These are phyloP conservation scores for Rhizopus stolonifer DNA, from an alignment of 371 early-diverging fungal species.

Conservation along the genomic window DNA sequence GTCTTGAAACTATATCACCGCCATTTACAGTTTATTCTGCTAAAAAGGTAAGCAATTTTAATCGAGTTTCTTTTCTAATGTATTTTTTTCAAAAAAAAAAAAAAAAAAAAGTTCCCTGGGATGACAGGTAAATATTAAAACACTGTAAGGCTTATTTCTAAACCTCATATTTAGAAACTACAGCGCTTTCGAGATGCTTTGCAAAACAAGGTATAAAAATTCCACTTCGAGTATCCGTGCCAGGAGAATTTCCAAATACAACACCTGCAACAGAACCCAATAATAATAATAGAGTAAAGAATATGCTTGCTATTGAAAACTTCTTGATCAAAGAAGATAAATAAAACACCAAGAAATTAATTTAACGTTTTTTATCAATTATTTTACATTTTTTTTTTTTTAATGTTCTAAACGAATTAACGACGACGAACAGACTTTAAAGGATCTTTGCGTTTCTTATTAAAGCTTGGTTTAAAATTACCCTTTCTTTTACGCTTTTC, in stretches of 20 bases:
- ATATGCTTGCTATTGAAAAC: background rate
- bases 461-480: constrained; percentile 9
- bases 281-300: background rate
- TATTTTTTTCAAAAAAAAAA: too few species aligned
- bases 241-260: background rate
- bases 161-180: constrained; percentile 45
- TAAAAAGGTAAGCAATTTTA: constrained; percentile 27
- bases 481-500: constrained; percentile 31
- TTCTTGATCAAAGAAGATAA: background rate
- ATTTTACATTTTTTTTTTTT: constrained; percentile 3
- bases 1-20: constrained; percentile 23
- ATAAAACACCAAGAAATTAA: too few species aligned
- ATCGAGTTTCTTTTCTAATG: background rate
- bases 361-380: too few species aligned
- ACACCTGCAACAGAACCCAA: background rate
- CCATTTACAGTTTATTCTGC: constrained; percentile 40
- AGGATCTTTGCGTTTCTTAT: constrained; percentile 61
- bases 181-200: constrained; percentile 62
- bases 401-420: constrained; percentile 3
- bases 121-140: constrained; percentile 55
- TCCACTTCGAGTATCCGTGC: constrained; percentile 44
- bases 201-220: constrained; percentile 67
- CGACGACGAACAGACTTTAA: constrained; percentile 48
- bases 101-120: constrained; percentile 52
- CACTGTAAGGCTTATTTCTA: background rate